Evolutionary conservation across 306 rosid species (phyloP), one percentile per base, ranked within the genome.

Genomic region (Begonia peltatifolia): DNA sequence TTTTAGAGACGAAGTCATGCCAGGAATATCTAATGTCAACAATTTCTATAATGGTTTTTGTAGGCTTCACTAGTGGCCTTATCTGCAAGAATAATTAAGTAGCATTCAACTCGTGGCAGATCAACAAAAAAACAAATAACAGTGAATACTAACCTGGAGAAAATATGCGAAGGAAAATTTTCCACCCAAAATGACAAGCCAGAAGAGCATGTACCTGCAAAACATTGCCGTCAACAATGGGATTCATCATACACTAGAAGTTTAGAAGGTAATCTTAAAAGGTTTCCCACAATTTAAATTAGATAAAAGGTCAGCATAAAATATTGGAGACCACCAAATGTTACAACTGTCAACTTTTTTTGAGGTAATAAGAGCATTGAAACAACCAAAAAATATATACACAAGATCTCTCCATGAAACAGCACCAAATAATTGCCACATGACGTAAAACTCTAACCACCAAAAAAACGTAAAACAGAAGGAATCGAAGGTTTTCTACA

Each of bases 81-180:
- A 89, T 89, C 97, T 89, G 74, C 65, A 58, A 68, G 63, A 62
- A 58, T 47, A 63, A 53, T 44, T 25, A 25, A 25, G 35, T 25
- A 6, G 2, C n/a, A 30, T 16, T 16, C 53, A 46, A 38, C 6
- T n/a, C 14, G 51, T 6, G 48, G 22, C 9, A 30, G 38, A 41
- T 49, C 22, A 22, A 20, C 43, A 10, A 22, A 23, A 13, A 12
- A 16, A 62, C 42, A 36, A 30, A 44, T 10, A 50, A 36, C 15
- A 5, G 16, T 50, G 14, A 53, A 23, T 10, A 50, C 79, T 41
- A 62, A 89, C 97, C 97, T 76, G 95, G 49, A 89, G 87, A 65
- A 89, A 89, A 79, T 89, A 89, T 11, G 97, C 95, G 75, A 85
- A 89, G 0, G 95, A 25, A 63, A 85, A 89, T 52, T 89, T 89